Evolutionary conservation across 306 rosid species (phyloP).

Genomic region (Macrotyloma uniflorum): DNA sequence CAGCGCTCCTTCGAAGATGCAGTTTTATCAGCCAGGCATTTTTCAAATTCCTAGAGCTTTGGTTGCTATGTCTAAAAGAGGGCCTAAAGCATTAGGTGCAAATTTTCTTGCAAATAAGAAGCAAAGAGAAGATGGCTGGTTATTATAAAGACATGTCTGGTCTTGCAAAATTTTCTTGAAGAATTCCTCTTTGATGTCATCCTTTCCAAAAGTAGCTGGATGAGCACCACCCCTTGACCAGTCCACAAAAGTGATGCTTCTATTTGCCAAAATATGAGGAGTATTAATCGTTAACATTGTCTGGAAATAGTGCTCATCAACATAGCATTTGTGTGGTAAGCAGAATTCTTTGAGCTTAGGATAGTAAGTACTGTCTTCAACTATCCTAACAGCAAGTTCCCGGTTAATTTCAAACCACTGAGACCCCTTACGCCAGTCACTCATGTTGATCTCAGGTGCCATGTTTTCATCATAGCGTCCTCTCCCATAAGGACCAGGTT

Average conservation of each 20-base stretch:
- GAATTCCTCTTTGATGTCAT: slow-evolving; percentile 77
- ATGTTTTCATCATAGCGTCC: slow-evolving; percentile 79
- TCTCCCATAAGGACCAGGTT: slow-evolving; percentile 90
- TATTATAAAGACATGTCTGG: slow-evolving; percentile 74
- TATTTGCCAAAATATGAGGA: slow-evolving; percentile 82
- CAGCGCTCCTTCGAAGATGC: slow-evolving; percentile 34
- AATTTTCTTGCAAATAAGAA: slow-evolving; percentile 93
- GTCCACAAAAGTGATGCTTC: slow-evolving; percentile 90
- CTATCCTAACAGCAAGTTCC: slow-evolving; percentile 66
- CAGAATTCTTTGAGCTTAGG: slow-evolving; percentile 77
- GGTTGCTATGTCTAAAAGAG: slow-evolving; percentile 72
- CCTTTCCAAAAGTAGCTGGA: slow-evolving; percentile 94
- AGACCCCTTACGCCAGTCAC: slow-evolving; percentile 92
- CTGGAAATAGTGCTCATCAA: slow-evolving; percentile 98
- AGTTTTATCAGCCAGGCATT: slow-evolving; percentile 28
- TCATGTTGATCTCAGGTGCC: slow-evolving; percentile 86
- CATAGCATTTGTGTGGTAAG: slow-evolving; percentile 81
- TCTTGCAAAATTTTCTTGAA: slow-evolving; percentile 64
- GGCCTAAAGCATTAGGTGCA: slow-evolving; percentile 88
- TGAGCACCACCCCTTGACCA: slow-evolving; percentile 99
- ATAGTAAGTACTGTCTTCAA: slow-evolving; percentile 73
- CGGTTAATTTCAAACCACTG: slow-evolving; percentile 95
- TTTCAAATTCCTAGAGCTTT: slow-evolving; percentile 71
- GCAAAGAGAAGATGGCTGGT: slow-evolving; percentile 85
- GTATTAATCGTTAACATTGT: slow-evolving; percentile 76